Conservation (phyloP, 768 basidiomycete genomes). For the Atractiella rhizophila region DNA sequence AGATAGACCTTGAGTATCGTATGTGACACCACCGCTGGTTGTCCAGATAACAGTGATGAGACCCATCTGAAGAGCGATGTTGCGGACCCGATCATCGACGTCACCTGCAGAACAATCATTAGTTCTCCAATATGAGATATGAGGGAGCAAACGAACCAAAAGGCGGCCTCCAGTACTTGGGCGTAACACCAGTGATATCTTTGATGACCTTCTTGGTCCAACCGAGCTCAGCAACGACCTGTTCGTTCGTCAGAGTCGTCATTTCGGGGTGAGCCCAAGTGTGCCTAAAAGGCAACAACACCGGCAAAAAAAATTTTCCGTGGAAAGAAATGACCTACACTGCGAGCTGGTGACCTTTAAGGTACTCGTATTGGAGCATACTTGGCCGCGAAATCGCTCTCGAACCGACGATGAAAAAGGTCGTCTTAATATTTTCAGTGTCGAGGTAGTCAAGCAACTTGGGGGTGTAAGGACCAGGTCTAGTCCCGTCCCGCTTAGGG, state of each 20-base stretch:
- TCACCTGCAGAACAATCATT: conserved; percentile 22
- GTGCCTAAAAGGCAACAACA: conserved; percentile 22
- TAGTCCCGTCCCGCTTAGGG: conserved; percentile 34
- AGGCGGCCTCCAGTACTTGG: conserved; percentile 65
- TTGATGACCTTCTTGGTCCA: conserved; percentile 58
- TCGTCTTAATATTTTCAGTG: conserved; percentile 40
- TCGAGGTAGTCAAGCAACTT: conserved; percentile 40
- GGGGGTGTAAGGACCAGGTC: conserved; percentile 39
- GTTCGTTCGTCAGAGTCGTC: conserved; percentile 45
- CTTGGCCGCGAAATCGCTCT: conserved; percentile 40
- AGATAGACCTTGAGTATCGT: conserved; percentile 34
- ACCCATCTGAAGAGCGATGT: conserved; percentile 73
- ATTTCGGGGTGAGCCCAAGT: conserved; percentile 57
- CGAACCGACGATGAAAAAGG: conserved; percentile 68
- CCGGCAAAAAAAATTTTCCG: background rate
- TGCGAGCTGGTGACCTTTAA: conserved; percentile 20
- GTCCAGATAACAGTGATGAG: conserved; percentile 66
- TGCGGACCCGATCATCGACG: conserved; percentile 52
- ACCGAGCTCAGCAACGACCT: conserved; percentile 50
- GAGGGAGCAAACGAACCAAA: conserved; percentile 29
- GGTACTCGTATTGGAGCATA: conserved; percentile 33
- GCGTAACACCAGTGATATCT: conserved; percentile 49
- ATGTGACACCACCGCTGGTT: conserved; percentile 40
- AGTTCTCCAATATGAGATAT: background rate
- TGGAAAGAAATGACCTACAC: conserved; percentile 21